phyloP scores from a whole-genome alignment of 176 grass and related monocot genomes.

The Aegilops umbellulata region DNA sequence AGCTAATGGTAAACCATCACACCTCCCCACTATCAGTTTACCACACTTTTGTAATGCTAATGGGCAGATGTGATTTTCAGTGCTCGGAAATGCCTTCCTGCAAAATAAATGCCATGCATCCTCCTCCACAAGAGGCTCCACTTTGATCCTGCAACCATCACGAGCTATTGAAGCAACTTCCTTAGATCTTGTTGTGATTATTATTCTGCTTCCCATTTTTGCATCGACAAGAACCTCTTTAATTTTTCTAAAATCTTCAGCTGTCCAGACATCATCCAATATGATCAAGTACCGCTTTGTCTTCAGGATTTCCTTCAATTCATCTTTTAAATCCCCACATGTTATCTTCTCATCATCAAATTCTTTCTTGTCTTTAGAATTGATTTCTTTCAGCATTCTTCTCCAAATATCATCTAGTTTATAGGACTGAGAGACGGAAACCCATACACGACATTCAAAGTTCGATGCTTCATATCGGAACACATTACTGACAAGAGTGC shows the following conservation, averaged over 20 bases:
- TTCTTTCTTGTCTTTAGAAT: neutral
- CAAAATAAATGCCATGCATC: constrained; percentile 46
- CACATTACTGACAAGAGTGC: constrained; percentile 30
- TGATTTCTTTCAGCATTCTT: constrained; percentile 12
- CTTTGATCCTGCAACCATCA: constrained; percentile 16
- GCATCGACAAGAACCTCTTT: neutral
- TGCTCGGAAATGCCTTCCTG: constrained; percentile 33
- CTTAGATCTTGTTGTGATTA: constrained; percentile 24
- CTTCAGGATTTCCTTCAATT: neutral
- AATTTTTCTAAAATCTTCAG: neutral
- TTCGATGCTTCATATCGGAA: neutral
- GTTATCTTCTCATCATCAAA: neutral
- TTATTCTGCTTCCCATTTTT: neutral
- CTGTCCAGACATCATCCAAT: constrained; percentile 41
- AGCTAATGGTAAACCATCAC: constrained; percentile 53
- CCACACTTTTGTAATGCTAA: neutral
- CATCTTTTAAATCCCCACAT: neutral
- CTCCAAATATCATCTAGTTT: neutral
- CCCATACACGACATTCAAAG: constrained; percentile 2
- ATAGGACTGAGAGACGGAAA: constrained; percentile 30
- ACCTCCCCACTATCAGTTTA: constrained; percentile 30
- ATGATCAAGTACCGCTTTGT: neutral
- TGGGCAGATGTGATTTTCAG: constrained; percentile 19
- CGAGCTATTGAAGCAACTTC: constrained; percentile 40
- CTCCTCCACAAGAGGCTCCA: neutral